phyloP scores from a whole-genome alignment of 1,284 basidiomycete genomes.

The Ceratobasidium papillatum region DNA sequence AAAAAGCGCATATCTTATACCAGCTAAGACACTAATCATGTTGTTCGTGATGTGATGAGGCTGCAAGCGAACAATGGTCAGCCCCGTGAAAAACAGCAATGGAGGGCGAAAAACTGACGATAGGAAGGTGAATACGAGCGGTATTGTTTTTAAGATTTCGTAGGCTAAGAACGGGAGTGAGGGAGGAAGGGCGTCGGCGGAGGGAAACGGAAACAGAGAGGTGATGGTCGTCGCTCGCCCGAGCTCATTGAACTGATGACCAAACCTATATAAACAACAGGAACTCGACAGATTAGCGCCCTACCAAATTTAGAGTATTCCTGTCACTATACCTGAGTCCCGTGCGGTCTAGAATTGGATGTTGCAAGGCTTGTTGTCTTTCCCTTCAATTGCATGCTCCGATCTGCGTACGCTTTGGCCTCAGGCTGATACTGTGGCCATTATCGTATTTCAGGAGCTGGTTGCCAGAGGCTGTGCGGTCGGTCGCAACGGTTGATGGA shows the following conservation, averaged over 20 bases:
- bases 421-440: background rate
- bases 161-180: background rate
- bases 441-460: background rate
- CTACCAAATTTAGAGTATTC: background rate
- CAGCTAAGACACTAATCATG: conserved; percentile 40
- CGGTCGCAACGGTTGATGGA: background rate
- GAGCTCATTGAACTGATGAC: conserved; percentile 1
- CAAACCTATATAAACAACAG: conserved; percentile 36
- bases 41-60: conserved; percentile 36
- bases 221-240: conserved; percentile 32
- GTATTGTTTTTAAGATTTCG: background rate
- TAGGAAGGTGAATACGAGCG: conserved; percentile 30
- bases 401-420: background rate
- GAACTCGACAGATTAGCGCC: conserved; percentile 10
- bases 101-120: conserved; percentile 10
- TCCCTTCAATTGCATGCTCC: too few species aligned
- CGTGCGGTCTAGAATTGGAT: background rate
- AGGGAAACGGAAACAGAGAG: conserved; percentile 10
- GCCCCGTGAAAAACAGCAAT: background rate
- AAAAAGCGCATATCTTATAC: conserved; percentile 41
- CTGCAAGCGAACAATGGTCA: conserved; percentile 9
- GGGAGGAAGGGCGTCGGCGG: conserved; percentile 2
- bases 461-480: background rate
- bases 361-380: background rate
- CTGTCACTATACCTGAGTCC: background rate